Evolutionary conservation across 805 yeast species (phyloP), one percentile per base, ranked within the genome.

Genomic region (Suhomyces sp.): DNA sequence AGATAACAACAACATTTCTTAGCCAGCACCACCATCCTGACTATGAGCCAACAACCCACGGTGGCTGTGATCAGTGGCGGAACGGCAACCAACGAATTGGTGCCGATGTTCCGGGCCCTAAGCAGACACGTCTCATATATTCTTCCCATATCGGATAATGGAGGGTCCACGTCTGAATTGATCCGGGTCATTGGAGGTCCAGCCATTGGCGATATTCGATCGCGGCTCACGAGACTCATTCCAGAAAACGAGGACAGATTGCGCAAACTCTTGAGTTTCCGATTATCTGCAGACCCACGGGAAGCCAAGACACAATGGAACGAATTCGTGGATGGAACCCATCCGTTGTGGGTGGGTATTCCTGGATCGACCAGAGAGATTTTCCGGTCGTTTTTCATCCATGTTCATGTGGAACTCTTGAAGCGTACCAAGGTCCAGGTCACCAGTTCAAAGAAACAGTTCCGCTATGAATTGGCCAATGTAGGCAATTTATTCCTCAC

Each of bases 81-180:
- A 1, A 83, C 91, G 0, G 97, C 96, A 14, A 83, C 96, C 2
- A 90, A 90, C 56, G 79, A 81, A 7, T 61, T 90, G 5, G 81
- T 86, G 0, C 65, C 77, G 2, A 60, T 81, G 8, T 80, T 85
- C 44, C 65, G 71, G 24, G 36, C 56, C 2, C 46, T 79, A 2
- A 54, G 77, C 0, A 40, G 57, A n/a, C 52, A 64, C 7, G 62
- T 84, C 4, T 63, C 82, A 2, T 88, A 83, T 47, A 72, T 88
- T 4, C 60, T 90, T 22, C 98, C 98, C 0, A 77, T 90, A 11
- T 79, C 86, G 31, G 98, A 90, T 56, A 90, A 90, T 53, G 98
- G 98, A 12, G 97, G 97, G 0, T 88, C 96, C 2, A 87, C 96
- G 0, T 82, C 95, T 18, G 97, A 90, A 58, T 74, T 90, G 16